Evolutionary conservation across 164 flowering plant species (phyloP).

Genomic region (Umbellularia californica): DNA sequence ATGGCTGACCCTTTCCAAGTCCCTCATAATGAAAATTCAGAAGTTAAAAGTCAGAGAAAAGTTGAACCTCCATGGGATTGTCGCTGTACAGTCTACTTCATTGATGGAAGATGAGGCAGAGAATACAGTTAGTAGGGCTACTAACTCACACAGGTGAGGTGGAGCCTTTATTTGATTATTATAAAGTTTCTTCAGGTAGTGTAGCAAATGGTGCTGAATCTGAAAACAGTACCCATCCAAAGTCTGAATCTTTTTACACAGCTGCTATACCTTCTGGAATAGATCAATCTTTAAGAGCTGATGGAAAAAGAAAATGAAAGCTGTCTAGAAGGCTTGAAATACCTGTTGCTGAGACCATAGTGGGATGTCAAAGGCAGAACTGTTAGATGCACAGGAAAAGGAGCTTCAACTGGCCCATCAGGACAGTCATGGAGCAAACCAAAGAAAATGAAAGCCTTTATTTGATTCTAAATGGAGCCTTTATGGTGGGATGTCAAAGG

Average conservation of each 20-base stretch:
- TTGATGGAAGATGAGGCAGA: conserved; percentile 48
- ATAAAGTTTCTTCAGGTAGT: conserved; percentile 24
- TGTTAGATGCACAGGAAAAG: conserved; percentile 58
- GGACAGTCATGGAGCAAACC: conserved; percentile 69
- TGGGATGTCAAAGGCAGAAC: conserved; percentile 56
- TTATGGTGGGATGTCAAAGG: conserved; percentile 58
- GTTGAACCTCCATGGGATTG: conserved; percentile 72
- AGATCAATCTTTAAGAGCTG: conserved; percentile 3
- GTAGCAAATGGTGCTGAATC: conserved; percentile 36
- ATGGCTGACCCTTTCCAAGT: conserved; percentile 70
- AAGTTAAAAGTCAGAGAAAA: conserved; percentile 64
- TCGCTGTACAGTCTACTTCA: conserved; percentile 57
- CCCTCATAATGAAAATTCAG: conserved; percentile 36
- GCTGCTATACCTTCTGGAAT: conserved; percentile 33
- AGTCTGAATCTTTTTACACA: conserved; percentile 24
- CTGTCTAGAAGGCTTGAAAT: conserved; percentile 42
- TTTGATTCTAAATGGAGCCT: too few relatives aligned
- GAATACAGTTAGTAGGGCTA: conserved; percentile 23
- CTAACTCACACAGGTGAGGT: conserved; percentile 23
- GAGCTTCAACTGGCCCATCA: conserved; percentile 67
- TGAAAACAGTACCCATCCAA: conserved; percentile 22
- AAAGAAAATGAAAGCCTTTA: conserved; percentile 36
- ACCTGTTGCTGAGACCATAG: conserved; percentile 54
- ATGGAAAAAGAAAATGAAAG: conserved; percentile 27
- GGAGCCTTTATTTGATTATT: conserved; percentile 27